phyloP scores from a whole-genome alignment of 345 rosid species.

The Acer negundo region DNA sequence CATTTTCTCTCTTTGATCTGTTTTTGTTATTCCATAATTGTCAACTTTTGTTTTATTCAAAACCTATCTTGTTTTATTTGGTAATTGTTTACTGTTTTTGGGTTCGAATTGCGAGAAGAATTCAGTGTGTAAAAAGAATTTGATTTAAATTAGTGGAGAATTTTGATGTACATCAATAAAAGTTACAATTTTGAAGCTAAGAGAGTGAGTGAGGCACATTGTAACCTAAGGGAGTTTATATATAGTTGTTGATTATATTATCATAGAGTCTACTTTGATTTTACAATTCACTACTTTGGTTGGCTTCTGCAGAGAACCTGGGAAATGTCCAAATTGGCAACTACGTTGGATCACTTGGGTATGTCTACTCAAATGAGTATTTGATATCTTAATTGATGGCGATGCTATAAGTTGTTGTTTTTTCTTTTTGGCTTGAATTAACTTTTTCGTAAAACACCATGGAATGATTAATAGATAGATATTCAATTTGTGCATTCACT shows the following conservation, averaged over 20 bases:
- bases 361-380: conserved; percentile 16
- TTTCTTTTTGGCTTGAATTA: not conserved
- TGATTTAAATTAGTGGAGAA: not conserved
- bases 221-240: too few relatives aligned
- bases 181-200: not conserved
- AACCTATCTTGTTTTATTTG: too few relatives aligned
- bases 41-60: too few relatives aligned
- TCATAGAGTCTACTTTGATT: not conserved
- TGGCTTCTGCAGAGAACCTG: conserved; percentile 77
- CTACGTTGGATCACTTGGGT: conserved; percentile 88
- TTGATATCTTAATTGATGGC: not conserved
- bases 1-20: too few relatives aligned
- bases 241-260: not conserved
- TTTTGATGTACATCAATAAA: not conserved
- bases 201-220: not conserved
- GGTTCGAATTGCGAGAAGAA: too few relatives aligned
- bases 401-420: not conserved
- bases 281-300: conserved; percentile 19
- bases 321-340: conserved; percentile 91
- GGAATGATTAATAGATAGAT: not conserved
- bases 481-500: not conserved
- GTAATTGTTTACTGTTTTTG: too few relatives aligned
- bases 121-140: not conserved
- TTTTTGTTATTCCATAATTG: too few relatives aligned
- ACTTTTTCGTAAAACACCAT: not conserved